Conservation (phyloP, 495 filamentous ascomycete genomes). For the Articulospora tetracladia region DNA sequence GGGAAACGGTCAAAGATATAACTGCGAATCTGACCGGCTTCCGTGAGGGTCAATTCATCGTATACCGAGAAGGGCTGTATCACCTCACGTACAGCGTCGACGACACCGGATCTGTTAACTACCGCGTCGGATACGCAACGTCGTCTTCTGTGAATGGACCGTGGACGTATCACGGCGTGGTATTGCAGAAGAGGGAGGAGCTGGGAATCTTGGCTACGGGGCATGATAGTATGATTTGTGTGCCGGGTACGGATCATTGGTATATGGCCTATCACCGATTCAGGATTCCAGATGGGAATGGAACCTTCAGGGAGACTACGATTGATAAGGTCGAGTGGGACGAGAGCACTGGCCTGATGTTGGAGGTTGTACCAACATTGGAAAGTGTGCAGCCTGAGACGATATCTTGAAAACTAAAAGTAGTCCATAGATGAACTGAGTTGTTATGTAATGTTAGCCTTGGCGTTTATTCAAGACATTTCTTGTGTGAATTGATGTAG, state of each 20-base stretch:
- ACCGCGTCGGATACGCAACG: background rate
- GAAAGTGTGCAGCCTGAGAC: background rate
- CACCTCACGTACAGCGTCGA: background rate
- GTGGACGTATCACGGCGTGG: background rate
- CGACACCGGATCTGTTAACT: background rate
- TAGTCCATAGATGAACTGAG: no score
- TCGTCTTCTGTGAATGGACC: background rate
- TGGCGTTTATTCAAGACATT: no score
- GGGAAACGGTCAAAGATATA: background rate
- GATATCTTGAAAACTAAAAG: no score
- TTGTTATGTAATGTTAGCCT: no score
- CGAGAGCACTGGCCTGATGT: background rate
- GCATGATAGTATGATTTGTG: background rate
- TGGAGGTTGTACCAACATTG: background rate
- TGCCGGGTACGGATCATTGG: background rate
- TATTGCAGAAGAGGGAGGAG: background rate
- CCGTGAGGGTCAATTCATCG: background rate
- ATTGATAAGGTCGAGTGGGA: background rate
- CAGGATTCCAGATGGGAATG: background rate
- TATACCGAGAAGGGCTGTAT: background rate
- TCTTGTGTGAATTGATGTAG: no score
- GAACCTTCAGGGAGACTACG: background rate
- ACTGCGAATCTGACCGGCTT: background rate
- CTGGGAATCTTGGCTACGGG: background rate
- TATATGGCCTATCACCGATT: constrained; percentile 1